Evolutionary conservation across 2,329 filamentous ascomycete species (phyloP).

Genomic region (Furcasterigmium sp.): DNA sequence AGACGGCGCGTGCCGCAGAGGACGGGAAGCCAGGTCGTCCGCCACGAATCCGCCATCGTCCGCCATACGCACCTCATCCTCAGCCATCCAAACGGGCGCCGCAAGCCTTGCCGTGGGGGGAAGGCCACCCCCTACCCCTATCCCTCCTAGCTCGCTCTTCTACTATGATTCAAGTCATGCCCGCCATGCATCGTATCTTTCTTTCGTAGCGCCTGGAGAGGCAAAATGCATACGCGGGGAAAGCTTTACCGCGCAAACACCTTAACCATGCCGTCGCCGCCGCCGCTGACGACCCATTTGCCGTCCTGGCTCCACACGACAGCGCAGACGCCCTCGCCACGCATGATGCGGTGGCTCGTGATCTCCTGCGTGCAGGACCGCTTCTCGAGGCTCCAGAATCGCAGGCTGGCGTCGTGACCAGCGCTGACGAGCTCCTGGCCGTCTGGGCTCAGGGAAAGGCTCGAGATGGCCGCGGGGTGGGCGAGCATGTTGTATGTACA

Average conservation of each 20-base stretch:
- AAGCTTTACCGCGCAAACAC: constrained; percentile 65
- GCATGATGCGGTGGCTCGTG: constrained; percentile 87
- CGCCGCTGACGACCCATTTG: constrained; percentile 88
- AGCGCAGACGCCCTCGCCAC: constrained; percentile 89
- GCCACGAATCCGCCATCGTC: no score
- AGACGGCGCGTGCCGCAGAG: no score
- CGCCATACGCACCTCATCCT: no score
- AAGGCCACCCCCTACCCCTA: not conserved
- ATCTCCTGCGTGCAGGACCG: constrained; percentile 93
- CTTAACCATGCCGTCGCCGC: constrained; percentile 93
- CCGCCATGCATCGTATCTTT: not conserved
- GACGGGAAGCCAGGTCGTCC: no score
- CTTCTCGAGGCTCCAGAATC: constrained; percentile 97
- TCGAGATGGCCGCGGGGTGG: constrained; percentile 88
- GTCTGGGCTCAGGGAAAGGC: constrained; percentile 86
- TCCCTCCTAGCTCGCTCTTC: no score
- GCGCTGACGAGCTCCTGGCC: constrained; percentile 92
- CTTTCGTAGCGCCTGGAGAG: not conserved
- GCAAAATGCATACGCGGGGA: not conserved
- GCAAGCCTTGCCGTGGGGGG: no score
- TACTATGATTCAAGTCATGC: not conserved
- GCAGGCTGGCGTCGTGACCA: constrained; percentile 89
- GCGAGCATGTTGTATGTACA: constrained; percentile 99
- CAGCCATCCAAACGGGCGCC: no score
- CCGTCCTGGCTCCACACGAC: constrained; percentile 97